phyloP scores from a whole-genome alignment of 495 filamentous ascomycete genomes.

The Penicillium tannophilum region DNA sequence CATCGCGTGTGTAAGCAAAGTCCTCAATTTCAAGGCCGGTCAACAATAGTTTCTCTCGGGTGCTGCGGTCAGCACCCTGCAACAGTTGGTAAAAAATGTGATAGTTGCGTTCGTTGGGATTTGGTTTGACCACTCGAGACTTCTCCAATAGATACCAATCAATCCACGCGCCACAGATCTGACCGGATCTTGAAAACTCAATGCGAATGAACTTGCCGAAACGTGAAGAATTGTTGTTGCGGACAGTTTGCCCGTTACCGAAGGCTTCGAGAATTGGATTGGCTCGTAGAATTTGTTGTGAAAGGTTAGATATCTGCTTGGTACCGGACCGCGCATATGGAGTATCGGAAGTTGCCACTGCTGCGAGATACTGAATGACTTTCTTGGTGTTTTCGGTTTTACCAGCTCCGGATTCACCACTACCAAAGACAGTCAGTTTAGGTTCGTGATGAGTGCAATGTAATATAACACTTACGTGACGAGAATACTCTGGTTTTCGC shows the following conservation, averaged over 20 bases:
- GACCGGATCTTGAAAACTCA: constrained; percentile 86
- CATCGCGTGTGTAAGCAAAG: constrained; percentile 87
- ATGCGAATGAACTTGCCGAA: constrained; percentile 99
- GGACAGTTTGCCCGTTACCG: constrained; percentile 95
- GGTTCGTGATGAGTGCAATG: background rate
- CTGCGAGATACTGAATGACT: constrained; percentile 97
- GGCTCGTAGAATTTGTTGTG: constrained; percentile 92
- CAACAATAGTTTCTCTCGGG: constrained; percentile 76
- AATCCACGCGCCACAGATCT: constrained; percentile 94
- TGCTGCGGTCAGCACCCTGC: constrained; percentile 71
- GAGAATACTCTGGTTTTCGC: constrained; percentile 94
- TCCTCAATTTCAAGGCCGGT: constrained; percentile 73
- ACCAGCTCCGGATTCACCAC: constrained; percentile 94
- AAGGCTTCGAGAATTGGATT: constrained; percentile 99
- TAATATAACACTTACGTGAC: constrained; percentile 65
- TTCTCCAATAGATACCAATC: constrained; percentile 99
- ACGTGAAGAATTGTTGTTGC: constrained; percentile 98
- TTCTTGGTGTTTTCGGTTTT: constrained; percentile 99
- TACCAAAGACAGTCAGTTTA: constrained; percentile 28
- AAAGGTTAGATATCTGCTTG: constrained; percentile 81
- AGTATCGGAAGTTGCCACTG: constrained; percentile 83
- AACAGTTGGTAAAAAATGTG: constrained; percentile 98
- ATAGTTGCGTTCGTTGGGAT: constrained; percentile 87
- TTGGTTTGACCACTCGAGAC: constrained; percentile 88
- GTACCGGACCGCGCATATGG: constrained; percentile 62